Evolutionary conservation across 2,329 filamentous ascomycete genomes (phyloP), one percentile per base, ranked within the genome.

Genomic region (Sclerotinia nivalis): DNA sequence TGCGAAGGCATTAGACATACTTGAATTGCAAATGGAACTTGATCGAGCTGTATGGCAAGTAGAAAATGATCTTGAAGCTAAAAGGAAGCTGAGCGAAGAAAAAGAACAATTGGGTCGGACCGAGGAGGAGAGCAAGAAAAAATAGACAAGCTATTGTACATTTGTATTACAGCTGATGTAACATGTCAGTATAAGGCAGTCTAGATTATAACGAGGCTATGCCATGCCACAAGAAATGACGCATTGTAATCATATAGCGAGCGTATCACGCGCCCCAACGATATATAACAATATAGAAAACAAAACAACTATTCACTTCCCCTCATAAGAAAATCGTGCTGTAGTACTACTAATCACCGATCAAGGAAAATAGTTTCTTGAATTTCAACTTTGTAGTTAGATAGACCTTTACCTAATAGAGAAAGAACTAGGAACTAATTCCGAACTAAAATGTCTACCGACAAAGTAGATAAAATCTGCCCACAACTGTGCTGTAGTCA

Each of bases 21-120:
- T 91, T 0, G 89, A 91, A 69, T 83, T 95, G 37, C 87, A 89
- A 68, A 82, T 89, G 22, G 92, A 94, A 78, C 84, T 93, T 0
- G 91, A 94, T 76, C 83, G 92, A 56, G 92, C 92, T 7, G 88
- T 93, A 70, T 89, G 89, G 83, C 92, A 95, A 79, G 89, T 94
- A 2, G 85, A 89, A 75, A 82, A 75, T 64, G 72, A 73, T 31
- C 66, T 80, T 56, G 71, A 75, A 52, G 71, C 69, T 12, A 73
- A 77, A 62, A 72, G 76, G 52, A 73, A 77, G 58, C 56, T 73
- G 12, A 67, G 70, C 60, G 72, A 76, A 31, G 75, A 77, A 66
- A 74, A 75, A 50, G 67, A 72, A 40, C 50, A 73, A 13, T 28
- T 76, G 60, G 70, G 73, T 49, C 31, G 64, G 18, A 72, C 70